Base-by-base conservation (phyloP, 768 basidiomycete genomes). In the Mycena vitilis region DNA sequence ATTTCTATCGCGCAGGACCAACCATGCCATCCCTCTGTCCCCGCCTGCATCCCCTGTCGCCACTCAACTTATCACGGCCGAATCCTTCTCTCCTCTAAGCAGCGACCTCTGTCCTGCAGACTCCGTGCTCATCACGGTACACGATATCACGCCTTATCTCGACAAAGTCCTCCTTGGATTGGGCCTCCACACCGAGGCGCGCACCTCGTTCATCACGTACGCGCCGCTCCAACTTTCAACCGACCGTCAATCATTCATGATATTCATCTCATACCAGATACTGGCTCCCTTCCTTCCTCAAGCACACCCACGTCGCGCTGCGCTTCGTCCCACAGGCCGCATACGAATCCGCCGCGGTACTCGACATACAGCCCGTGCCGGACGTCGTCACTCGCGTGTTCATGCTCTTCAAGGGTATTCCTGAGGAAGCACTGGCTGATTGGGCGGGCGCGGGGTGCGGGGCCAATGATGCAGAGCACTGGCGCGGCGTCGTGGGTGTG, bases 401-500 rank as follows among this genome's bases (percentile, higher is more conserved):
- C 64, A 78, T 81, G 81, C 68, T 82, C 20, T 81, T 81, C 69
- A 69, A 68, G 3, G 75, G 78, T 0, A 69, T 81, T 7, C 23
- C 42, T 4, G 57, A 55, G 23, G 30, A 58, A 60, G 3, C 40
- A 10, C 22, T 66, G 59, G 5, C 70, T 70, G 1, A 45, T 4
- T 64, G 12, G 52, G 25, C 2, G 36, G 5, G 56, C 38, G 63
- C 47, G n/a, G 40, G 53, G 5, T 12, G 23, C 44, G 34, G 68
- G n/a, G 54, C 56, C 20, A 2, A 42, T 7, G 1, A 77, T 34
- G 77, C 75, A 5, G 63, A 66, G 13, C 65, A 55, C 2, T 85
- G 83, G 82, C 55, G 66, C 25, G 65, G 66, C 3, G 73, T 82
- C 2, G 83, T 84, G 8, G 83, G 81, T 1, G 75, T 81, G 1